Evolutionary conservation across 148 eudicot species (phyloP), one percentile per base, ranked within the genome.

Genomic region (Tetragonia tetragonoides): DNA sequence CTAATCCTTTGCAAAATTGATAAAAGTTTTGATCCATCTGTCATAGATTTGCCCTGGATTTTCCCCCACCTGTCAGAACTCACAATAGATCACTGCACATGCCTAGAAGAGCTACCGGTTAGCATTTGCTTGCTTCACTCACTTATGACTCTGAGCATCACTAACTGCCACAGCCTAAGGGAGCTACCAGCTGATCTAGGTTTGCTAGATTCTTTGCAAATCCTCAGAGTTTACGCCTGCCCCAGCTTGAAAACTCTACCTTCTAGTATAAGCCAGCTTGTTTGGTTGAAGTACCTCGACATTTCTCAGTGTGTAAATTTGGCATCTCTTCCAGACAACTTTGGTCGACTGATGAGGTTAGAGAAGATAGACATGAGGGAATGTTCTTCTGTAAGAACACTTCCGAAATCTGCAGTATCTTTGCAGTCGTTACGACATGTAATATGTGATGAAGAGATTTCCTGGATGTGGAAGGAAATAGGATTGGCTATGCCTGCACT

Each of bases 291-390:
- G 82, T 89, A 89, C 84, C 79, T 93, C 12, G 92, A 93, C 75
- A 85, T 93, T 14, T 87, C 97, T 34, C 89, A 93, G 68, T 93
- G 95, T 68, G 83, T 91, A 12, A 85, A 83, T 23, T 62, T 93
- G 85, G 78, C 49, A 2, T 78, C 44, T 68, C 90, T 93, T 10
- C 92, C 95, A 4, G 90, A 88, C 39, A 86, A 75, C 24, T 82
- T 93, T 15, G 90, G 88, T 4, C 64, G 85, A 10, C 82, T 92
- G 10, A 73, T 14, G 62, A 85, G 86, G 6, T 81, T 93, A 65
- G 92, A 93, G 81, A 89, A 87, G 87, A 84, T 93, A 11, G 95
- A 91, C 74, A 93, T 93, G 97, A 86, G 92, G 17, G 95, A 93
- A 77, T 93, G 97, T 59, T 81, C 86, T 5, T 80, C 64, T 17